Base-by-base conservation (phyloP, 192 early-diverging fungal genomes). In the Backusella sp. region DNA sequence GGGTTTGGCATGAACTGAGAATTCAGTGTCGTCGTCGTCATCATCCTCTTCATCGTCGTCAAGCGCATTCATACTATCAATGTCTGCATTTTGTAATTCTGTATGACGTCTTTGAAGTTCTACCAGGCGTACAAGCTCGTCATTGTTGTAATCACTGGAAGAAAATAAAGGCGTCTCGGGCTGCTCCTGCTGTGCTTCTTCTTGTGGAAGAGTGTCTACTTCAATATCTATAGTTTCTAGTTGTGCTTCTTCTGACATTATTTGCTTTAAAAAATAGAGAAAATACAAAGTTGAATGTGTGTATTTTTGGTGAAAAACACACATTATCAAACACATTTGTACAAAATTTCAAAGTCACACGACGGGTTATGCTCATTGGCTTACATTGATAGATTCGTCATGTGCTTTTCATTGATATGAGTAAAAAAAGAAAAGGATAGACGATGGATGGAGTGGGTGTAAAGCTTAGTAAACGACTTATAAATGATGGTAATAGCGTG, bases 71-170 rank as follows among this genome's bases (percentile, higher is more conserved):
- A 59, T 30, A 6, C 46, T 32, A n/a, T 76, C 75, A 19, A 76
- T 68, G 39, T 41, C 41, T 28, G 35, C 12, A 34, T 74, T 67
- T 65, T 62, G 42, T 9, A 41, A 39, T 30, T 71, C 70, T 15
- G 44, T 44, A 19, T 71, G 70, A 6, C 70, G 70, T 37, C 68
- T 37, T 65, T 74, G 72, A 3, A 79, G 66, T 42, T 72, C 73
- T 35, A 69, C 35, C 3, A 79, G 21, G 14, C 73, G 77, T 23
- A 32, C 44, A 4, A 67, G 30, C 37, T 78, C 77, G 6, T 52
- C 32, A 14, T 73, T 65, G 9, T 76, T 34, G 39, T 44, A 75
- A 39, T 71, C 70, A 30, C 44, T 49, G 15, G 70, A 71, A 23
- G 42, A 71, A 49, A 71, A 71, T 71, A 70, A 26, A 36, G 39